Evolutionary conservation across 164 flowering plant species (phyloP).

Genomic region (Magnolia officinalis): DNA sequence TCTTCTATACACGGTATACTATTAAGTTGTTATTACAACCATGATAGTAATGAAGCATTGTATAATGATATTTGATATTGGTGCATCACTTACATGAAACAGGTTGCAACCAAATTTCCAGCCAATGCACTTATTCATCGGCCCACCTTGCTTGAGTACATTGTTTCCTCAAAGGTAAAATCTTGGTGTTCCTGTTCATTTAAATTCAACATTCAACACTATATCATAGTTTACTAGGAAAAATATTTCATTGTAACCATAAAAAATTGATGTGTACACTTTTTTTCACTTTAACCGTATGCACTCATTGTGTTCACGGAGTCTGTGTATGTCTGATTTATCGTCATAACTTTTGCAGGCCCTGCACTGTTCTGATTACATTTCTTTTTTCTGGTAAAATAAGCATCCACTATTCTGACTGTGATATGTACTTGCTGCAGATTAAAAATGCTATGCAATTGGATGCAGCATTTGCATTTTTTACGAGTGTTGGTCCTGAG

Average conservation of each 20-base stretch:
- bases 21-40: too few relatives aligned
- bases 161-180: constrained; percentile 67
- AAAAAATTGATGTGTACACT: not conserved
- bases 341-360: too few relatives aligned
- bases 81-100: constrained; percentile 11
- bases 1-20: constrained; percentile 65
- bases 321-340: not conserved
- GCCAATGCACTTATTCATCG: constrained; percentile 87
- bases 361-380: not conserved
- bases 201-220: not conserved
- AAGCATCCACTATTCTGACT: not conserved
- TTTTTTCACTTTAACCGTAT: not conserved
- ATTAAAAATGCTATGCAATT: constrained; percentile 85
- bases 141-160: constrained; percentile 51
- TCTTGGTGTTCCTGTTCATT: not conserved
- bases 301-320: not conserved
- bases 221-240: not conserved
- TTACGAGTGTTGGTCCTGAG: constrained; percentile 47
- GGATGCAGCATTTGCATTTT: constrained; percentile 74
- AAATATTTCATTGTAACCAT: not conserved
- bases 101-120: constrained; percentile 93
- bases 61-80: not conserved
- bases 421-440: constrained; percentile 32
- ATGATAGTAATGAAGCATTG: not conserved
- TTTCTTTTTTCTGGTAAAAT: too few relatives aligned